Percentiles rank a stretch among this genome's conserved stretches.
Conservation (phyloP, 2,329 filamentous ascomycete species). For the Apiospora koreana region DNA sequence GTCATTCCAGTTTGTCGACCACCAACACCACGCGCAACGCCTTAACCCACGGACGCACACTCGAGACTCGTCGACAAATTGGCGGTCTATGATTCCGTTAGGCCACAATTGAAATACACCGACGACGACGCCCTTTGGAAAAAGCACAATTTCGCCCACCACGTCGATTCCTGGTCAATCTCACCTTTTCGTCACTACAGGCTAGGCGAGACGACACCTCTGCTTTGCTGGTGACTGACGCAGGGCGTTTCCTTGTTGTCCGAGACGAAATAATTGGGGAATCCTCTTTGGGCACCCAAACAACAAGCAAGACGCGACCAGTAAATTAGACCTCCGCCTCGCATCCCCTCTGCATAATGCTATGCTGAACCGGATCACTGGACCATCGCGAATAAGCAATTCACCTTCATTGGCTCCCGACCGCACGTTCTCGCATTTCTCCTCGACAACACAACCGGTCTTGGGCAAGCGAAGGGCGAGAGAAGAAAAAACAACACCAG, state of each 20-base stretch:
- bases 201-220: not conserved
- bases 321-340: conserved; percentile 10
- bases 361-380: conserved; percentile 13
- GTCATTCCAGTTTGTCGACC: conserved; percentile 5
- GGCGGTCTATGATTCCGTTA: not conserved
- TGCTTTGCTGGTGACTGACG: not conserved
- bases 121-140: not conserved
- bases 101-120: conserved; percentile 7
- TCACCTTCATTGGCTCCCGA: not conserved
- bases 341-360: conserved; percentile 10
- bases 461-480: not conserved
- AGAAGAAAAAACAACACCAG: not conserved
- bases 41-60: not conserved
- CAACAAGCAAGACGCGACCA: conserved; percentile 10
- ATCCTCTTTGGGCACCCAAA: not conserved
- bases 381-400: conserved; percentile 13
- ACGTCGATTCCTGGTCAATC: not conserved
- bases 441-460: not conserved
- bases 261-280: not conserved
- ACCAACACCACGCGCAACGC: conserved; percentile 2
- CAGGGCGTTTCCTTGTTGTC: conserved; percentile 3
- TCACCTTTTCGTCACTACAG: not conserved
- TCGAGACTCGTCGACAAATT: not conserved
- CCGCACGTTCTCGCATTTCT: conserved; percentile 1
- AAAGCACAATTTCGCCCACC: not conserved